Conservation (phyloP, 2,329 filamentous ascomycete genomes). For the Zalaria sp. region DNA sequence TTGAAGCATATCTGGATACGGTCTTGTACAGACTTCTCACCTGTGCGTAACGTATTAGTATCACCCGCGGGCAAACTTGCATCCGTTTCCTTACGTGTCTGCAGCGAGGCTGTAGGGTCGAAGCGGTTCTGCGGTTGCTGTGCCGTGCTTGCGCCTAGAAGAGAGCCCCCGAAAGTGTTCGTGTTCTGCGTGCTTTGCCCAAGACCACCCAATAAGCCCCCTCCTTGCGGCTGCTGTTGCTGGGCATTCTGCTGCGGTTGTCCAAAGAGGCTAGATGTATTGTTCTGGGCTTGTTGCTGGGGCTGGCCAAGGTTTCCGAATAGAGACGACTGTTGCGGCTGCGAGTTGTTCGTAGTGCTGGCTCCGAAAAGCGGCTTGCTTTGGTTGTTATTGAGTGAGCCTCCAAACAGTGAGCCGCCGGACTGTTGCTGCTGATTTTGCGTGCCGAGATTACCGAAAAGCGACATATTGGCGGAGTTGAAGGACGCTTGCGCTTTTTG, state of each 20-base stretch:
- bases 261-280: constrained; percentile 22
- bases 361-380: constrained; percentile 26
- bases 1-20: constrained; percentile 37
- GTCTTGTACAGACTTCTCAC: too few species aligned
- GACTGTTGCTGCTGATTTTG: constrained; percentile 10
- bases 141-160: constrained; percentile 14
- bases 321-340: constrained; percentile 15
- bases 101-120: constrained; percentile 5
- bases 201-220: constrained; percentile 13
- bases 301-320: constrained; percentile 9
- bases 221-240: constrained; percentile 13
- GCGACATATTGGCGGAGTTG: constrained; percentile 2
- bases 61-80: too few species aligned
- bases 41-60: too few species aligned
- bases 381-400: constrained; percentile 1
- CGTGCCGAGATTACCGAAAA: constrained; percentile 4
- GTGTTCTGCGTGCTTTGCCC: constrained; percentile 11
- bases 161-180: constrained; percentile 9
- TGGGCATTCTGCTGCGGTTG: constrained; percentile 15
- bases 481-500: background rate
- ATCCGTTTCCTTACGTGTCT: constrained; percentile 1
- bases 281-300: constrained; percentile 17
- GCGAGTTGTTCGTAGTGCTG: constrained; percentile 11
- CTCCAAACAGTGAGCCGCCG: constrained; percentile 9
- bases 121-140: constrained; percentile 11